Conservation (phyloP, 2,329 filamentous ascomycete genomes). For the Penicillium aurantiogriseum region DNA sequence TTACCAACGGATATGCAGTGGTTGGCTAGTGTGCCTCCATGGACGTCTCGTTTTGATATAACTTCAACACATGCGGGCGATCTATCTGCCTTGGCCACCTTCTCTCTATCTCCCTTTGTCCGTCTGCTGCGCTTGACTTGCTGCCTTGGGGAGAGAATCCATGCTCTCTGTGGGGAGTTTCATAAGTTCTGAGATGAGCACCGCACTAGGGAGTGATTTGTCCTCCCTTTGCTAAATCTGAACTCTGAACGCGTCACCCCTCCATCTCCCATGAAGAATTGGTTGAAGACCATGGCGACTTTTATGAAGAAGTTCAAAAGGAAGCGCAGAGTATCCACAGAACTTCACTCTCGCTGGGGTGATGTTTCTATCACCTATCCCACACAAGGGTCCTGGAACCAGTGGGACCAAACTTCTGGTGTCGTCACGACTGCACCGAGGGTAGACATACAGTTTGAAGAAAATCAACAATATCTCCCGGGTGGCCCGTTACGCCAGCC, state of each 20-base stretch:
- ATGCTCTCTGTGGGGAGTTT: conserved; percentile 11
- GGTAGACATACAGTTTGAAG: conserved; percentile 5
- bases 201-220: conserved; percentile 15
- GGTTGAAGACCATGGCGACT: conserved; percentile 29
- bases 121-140: not conserved
- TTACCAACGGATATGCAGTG: conserved; percentile 22
- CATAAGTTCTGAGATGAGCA: conserved; percentile 20
- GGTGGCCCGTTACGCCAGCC: conserved; percentile 4
- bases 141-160: not conserved
- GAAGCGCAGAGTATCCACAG: conserved; percentile 37
- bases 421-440: conserved; percentile 14
- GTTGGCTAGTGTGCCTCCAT: conserved; percentile 17
- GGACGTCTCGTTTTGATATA: conserved; percentile 24
- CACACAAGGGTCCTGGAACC: conserved; percentile 44
- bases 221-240: conserved; percentile 16
- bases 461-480: conserved; percentile 15
- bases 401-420: conserved; percentile 33
- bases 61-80: conserved; percentile 22
- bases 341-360: conserved; percentile 42
- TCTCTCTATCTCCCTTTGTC: conserved; percentile 3
- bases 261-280: conserved; percentile 24
- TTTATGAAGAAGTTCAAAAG: conserved; percentile 34
- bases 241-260: not conserved
- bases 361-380: conserved; percentile 43
- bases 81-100: conserved; percentile 7